Percentiles rank a stretch among this genome's conserved stretches.
phyloP scores from a whole-genome alignment of 768 basidiomycete genomes.

The Butyriboletus loyo region DNA sequence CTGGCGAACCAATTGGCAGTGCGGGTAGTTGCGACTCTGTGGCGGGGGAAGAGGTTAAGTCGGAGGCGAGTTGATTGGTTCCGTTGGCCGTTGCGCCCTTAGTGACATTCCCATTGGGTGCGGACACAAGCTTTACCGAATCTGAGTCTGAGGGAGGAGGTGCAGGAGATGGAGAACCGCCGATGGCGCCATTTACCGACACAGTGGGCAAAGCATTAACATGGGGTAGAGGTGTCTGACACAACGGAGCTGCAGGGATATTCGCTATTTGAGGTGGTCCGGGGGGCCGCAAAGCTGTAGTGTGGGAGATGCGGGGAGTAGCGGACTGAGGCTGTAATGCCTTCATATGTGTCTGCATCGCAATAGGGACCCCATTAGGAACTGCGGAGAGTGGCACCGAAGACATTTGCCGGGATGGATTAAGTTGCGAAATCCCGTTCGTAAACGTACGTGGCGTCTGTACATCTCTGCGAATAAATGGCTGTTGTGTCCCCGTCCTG shows the following conservation, averaged over 20 bases:
- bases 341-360: slow-evolving; percentile 59
- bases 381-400: slow-evolving; percentile 25
- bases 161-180: slow-evolving; percentile 33
- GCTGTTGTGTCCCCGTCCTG: slow-evolving; percentile 31
- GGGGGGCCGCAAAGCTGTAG: slow-evolving; percentile 36
- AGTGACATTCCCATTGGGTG: slow-evolving; percentile 15
- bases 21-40: slow-evolving; percentile 24
- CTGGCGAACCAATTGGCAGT: slow-evolving; percentile 34
- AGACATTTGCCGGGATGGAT: slow-evolving; percentile 19
- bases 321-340: slow-evolving; percentile 52
- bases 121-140: slow-evolving; percentile 14
- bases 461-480: slow-evolving; percentile 26
- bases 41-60: slow-evolving; percentile 7
- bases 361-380: slow-evolving; percentile 50
- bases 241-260: slow-evolving; percentile 27
- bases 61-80: slow-evolving; percentile 21
- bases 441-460: slow-evolving; percentile 21
- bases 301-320: slow-evolving; percentile 55
- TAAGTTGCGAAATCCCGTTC: slow-evolving; percentile 27
- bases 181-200: slow-evolving; percentile 35
- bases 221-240: slow-evolving; percentile 36
- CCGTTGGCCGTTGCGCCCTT: slow-evolving; percentile 34
- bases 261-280: slow-evolving; percentile 34
- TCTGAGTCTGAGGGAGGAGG: slow-evolving; percentile 45
- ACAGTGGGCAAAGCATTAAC: slow-evolving; percentile 22